Percentiles rank a stretch among this genome's conserved stretches.
Conservation (phyloP, 2,329 filamentous ascomycete genomes). For the Sordariomycetes sp. region DNA sequence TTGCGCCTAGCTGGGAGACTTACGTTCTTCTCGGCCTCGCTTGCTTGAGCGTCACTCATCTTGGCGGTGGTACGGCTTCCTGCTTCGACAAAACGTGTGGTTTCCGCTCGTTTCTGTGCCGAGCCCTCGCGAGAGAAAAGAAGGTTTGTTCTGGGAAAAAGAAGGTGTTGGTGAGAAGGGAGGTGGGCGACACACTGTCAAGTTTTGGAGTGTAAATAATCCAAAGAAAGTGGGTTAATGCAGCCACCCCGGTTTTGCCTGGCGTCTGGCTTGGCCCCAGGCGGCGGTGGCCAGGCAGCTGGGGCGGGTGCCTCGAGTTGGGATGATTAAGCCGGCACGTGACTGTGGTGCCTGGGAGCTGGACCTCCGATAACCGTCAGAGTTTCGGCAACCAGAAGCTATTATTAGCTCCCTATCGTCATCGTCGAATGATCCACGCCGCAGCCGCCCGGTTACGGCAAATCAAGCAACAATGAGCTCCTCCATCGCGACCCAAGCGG, state of each 20-base stretch:
- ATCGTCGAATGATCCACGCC: background rate
- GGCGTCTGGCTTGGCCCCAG: background rate
- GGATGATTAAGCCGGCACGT: background rate
- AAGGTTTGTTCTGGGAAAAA: background rate
- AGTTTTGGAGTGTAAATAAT: constrained; percentile 4
- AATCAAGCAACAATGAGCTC: constrained; percentile 32
- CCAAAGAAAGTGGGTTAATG: background rate
- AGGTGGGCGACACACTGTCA: background rate
- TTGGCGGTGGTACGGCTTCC: constrained; percentile 31
- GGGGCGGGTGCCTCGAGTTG: background rate
- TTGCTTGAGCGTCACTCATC: constrained; percentile 79
- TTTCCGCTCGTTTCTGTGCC: background rate
- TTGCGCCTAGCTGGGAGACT: constrained; percentile 19
- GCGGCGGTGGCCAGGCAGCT: background rate
- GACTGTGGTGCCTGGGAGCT: background rate
- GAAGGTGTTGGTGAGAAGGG: background rate
- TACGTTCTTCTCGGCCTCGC: constrained; percentile 96
- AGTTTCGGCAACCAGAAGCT: background rate
- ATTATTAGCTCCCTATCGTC: background rate
- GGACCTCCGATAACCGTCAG: background rate
- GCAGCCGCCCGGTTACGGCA: background rate
- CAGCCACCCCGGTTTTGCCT: background rate
- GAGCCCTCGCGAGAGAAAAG: background rate
- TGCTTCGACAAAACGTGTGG: constrained; percentile 6
- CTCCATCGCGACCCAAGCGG: constrained; percentile 55